Conservation (phyloP, 345 rosid species). For the Acer yangbiense region DNA sequence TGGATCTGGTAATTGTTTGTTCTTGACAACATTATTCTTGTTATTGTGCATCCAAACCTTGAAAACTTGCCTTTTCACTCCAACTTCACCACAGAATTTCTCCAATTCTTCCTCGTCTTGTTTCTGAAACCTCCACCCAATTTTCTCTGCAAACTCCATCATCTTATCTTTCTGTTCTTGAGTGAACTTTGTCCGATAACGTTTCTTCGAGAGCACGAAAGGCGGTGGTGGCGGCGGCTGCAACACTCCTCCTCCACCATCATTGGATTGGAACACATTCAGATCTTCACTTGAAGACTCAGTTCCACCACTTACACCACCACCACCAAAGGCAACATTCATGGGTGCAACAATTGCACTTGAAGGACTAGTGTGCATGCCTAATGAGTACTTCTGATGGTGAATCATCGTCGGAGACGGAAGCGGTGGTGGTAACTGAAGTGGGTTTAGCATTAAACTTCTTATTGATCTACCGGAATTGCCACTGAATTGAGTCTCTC, state of each 20-base stretch:
- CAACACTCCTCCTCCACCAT: slow-evolving; percentile 20
- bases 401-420: slow-evolving; percentile 42
- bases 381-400: slow-evolving; percentile 38
- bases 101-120: slow-evolving; percentile 70
- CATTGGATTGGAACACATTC: slow-evolving; percentile 54
- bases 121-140: slow-evolving; percentile 75
- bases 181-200: slow-evolving; percentile 67
- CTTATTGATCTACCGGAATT: slow-evolving; percentile 21
- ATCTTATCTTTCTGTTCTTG: slow-evolving; percentile 75
- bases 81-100: slow-evolving; percentile 62
- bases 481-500: slow-evolving; percentile 40
- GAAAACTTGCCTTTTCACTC: slow-evolving; percentile 71
- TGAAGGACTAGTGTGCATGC: slow-evolving; percentile 45
- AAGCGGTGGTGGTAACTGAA: slow-evolving; percentile 59
- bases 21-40: slow-evolving; percentile 56
- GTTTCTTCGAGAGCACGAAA: slow-evolving; percentile 59
- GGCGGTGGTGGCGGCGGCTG: slow-evolving; percentile 41
- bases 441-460: slow-evolving; percentile 43
- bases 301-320: slow-evolving; percentile 34
- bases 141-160: slow-evolving; percentile 75
- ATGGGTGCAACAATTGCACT: slow-evolving; percentile 64
- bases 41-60: slow-evolving; percentile 95
- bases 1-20: slow-evolving; percentile 35
- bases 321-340: slow-evolving; percentile 65
- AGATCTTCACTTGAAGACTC: slow-evolving; percentile 87